Percentiles rank a stretch among this genome's conserved stretches.
Conservation (phyloP, 1,284 basidiomycete species). For the Marasmius sp. region DNA sequence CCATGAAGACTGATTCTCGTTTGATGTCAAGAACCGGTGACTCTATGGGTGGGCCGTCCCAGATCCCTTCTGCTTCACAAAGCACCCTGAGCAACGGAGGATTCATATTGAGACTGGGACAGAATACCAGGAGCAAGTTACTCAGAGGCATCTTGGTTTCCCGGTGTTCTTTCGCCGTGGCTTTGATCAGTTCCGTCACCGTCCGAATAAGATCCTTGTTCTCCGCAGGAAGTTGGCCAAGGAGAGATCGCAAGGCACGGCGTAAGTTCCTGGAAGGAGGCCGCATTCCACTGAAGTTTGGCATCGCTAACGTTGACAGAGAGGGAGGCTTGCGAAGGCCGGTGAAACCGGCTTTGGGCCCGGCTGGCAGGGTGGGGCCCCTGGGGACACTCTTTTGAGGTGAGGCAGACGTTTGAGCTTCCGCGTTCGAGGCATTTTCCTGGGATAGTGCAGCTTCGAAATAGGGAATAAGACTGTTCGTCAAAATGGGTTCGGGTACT, state of each 20-base stretch:
- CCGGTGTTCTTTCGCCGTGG: slow-evolving; percentile 58
- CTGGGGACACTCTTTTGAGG: slow-evolving; percentile 18
- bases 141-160: slow-evolving; percentile 85
- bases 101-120: slow-evolving; percentile 78
- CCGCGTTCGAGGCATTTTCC: slow-evolving; percentile 43
- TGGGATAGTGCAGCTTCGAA: slow-evolving; percentile 75
- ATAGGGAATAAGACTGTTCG: slow-evolving; percentile 60
- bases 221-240: slow-evolving; percentile 66
- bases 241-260: slow-evolving; percentile 53
- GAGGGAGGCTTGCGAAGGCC: slow-evolving; percentile 72
- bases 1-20: slow-evolving; percentile 34
- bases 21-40: slow-evolving; percentile 43
- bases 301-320: slow-evolving; percentile 72
- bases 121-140: slow-evolving; percentile 78
- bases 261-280: slow-evolving; percentile 58
- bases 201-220: slow-evolving; percentile 75
- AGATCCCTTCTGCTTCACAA: slow-evolving; percentile 69
- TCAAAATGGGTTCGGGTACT: slow-evolving; percentile 86
- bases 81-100: slow-evolving; percentile 72
- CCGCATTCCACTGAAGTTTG: slow-evolving; percentile 56
- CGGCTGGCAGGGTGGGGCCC: slow-evolving; percentile 41
- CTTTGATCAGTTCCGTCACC: slow-evolving; percentile 70
- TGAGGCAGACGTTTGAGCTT: slow-evolving; percentile 23
- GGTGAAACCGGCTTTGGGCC: slow-evolving; percentile 39
- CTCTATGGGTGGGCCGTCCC: slow-evolving; percentile 39